A percentile compares a stretch with the other conserved stretches of the same genome.
phyloP scores from a whole-genome alignment of 176 grass and related monocot species.

The Musa acuminata region DNA sequence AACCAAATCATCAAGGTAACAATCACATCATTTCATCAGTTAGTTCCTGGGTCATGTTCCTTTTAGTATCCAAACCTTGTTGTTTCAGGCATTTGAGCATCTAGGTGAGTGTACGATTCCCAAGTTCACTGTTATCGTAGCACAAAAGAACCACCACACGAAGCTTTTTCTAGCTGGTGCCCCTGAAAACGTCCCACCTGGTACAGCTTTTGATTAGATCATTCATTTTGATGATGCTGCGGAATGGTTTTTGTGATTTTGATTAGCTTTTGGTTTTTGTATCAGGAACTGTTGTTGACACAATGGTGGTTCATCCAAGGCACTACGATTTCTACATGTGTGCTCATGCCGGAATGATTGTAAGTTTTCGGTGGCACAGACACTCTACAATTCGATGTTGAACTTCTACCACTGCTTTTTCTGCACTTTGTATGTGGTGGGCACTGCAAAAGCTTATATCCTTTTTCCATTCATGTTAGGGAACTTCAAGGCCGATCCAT shows the following conservation, averaged over 20 bases:
- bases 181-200: slow-evolving; percentile 36
- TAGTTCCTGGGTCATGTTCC: background rate
- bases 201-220: slow-evolving; percentile 18
- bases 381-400: too few relatives aligned
- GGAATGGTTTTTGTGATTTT: background rate
- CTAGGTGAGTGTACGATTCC: slow-evolving; percentile 23
- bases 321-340: slow-evolving; percentile 73
- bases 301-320: slow-evolving; percentile 42
- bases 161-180: slow-evolving; percentile 34
- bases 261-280: background rate
- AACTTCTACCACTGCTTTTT: too few relatives aligned
- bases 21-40: background rate
- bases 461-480: slow-evolving; percentile 14
- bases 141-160: slow-evolving; percentile 60
- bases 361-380: slow-evolving; percentile 8
- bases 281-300: slow-evolving; percentile 52
- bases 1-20: slow-evolving; percentile 43
- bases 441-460: too few relatives aligned
- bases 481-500: slow-evolving; percentile 56
- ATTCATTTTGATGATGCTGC: background rate
- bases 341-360: slow-evolving; percentile 46
- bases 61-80: slow-evolving; percentile 7
- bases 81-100: slow-evolving; percentile 39
- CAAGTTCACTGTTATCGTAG: slow-evolving; percentile 59
- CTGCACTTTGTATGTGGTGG: too few relatives aligned